A percentile compares a stretch with the other conserved stretches of the same genome.
phyloP scores from a whole-genome alignment of 2,329 filamentous ascomycete species.

The Ampelomyces quisqualis region DNA sequence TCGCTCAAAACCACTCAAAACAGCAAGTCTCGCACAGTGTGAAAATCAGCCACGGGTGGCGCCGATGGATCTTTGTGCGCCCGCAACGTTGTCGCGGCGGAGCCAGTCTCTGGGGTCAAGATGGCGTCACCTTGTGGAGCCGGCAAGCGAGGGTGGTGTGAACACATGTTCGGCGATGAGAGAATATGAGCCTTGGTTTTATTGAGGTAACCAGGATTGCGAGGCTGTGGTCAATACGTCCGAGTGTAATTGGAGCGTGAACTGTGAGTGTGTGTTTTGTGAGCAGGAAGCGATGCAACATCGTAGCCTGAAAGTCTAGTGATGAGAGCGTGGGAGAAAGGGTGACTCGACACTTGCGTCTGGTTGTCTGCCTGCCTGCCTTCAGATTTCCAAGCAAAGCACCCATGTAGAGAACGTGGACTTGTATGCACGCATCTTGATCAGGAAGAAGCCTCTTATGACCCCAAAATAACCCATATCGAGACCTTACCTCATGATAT shows the following conservation, averaged over 20 bases:
- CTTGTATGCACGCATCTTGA: neutral
- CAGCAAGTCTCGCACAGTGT: no score
- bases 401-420: neutral
- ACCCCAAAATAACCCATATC: slow-evolving; percentile 17
- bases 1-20: no score
- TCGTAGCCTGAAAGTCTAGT: neutral
- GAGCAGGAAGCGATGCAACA: neutral
- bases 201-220: slow-evolving; percentile 2
- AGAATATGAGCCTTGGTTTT: neutral
- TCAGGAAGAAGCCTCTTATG: neutral
- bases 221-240: slow-evolving; percentile 1
- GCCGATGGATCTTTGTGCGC: no score
- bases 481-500: slow-evolving; percentile 3
- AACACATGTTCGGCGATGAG: slow-evolving; percentile 8
- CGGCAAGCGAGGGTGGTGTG: neutral
- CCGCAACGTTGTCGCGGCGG: neutral
- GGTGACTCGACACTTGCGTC: no score
- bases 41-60: no score
- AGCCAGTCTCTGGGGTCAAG: neutral
- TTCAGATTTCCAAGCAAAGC: neutral
- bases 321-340: no score
- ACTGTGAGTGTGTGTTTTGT: neutral
- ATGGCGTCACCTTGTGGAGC: slow-evolving; percentile 4
- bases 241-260: neutral
- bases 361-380: no score